A percentile compares a stretch with the other conserved stretches of the same genome.
These are phyloP conservation scores for Corchorus olitorius DNA, from an alignment of 345 rosid species.

Conservation along the genomic window DNA sequence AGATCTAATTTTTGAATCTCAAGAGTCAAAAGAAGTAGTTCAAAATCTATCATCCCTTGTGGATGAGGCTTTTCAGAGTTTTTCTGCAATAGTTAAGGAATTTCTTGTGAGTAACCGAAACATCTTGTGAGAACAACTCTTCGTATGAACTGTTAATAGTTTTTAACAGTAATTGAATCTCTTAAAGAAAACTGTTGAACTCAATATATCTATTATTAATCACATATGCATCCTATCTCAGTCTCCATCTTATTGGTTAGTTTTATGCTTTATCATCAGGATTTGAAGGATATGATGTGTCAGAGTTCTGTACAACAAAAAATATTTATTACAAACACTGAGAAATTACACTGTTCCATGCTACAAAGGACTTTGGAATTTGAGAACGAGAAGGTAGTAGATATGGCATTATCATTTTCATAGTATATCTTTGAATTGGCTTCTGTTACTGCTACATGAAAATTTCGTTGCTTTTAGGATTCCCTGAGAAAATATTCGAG, in stretches of 20 bases:
- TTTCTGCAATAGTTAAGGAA: constrained; percentile 40
- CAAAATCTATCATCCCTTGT: constrained; percentile 47
- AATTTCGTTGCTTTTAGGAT: neutral
- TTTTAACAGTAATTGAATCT: neutral
- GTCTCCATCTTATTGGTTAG: constrained; percentile 14
- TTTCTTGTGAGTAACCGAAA: constrained; percentile 56
- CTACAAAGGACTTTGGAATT: constrained; percentile 49
- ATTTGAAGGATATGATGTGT: constrained; percentile 48
- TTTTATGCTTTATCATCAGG: constrained; percentile 44
- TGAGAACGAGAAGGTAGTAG: constrained; percentile 70
- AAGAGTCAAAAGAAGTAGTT: constrained; percentile 43
- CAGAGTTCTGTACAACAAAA: constrained; percentile 54
- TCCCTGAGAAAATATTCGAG: constrained; percentile 13
- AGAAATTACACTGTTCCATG: constrained; percentile 38
- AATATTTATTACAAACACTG: constrained; percentile 41
- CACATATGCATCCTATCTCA: neutral
- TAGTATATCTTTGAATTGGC: neutral
- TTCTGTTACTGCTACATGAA: neutral
- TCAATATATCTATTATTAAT: neutral
- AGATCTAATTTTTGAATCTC: constrained; percentile 53
- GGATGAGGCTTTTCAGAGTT: constrained; percentile 64
- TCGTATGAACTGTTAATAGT: neutral
- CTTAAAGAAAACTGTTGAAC: neutral
- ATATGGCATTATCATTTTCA: neutral
- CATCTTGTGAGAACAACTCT: neutral